Evolutionary conservation across 306 rosid species (phyloP), one percentile per base, ranked within the genome.

Genomic region (Corylus americana): DNA sequence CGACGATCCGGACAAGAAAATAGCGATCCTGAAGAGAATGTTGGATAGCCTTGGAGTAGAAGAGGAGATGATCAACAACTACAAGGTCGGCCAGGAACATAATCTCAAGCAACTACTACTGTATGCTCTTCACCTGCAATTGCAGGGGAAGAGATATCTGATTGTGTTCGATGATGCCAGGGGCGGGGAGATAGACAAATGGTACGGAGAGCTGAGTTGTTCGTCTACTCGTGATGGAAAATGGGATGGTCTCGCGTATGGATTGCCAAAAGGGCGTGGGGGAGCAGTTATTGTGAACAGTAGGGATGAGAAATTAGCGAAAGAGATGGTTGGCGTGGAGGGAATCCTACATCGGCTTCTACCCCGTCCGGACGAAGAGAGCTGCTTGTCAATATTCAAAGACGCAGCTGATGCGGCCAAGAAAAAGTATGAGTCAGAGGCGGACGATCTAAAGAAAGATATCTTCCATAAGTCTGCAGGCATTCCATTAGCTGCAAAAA

Each of bases 241-340:
- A 17, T 75, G 76, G 72, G 76, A 51, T 8, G n/a, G 55, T 17
- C 66, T 81, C 0, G 80, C 25, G 5, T 9, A 22, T 18, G 77
- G 80, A 18, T 29, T 81, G 18, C 84, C 80, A 12, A 81, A 81
- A 76, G 80, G 67, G 35, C 11, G 4, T 50, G 84, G 80, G 39
- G 84, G 84, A 37, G 72, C 42, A 25, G 77, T 81, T n/a, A 76
- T 81, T 10, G 84, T 81, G 7, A 81, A 67, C 1, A 76, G 80
- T 20, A 76, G 77, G 80, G 48, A 75, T 8, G 80, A 81, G 64
- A n/a, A 59, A 17, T 3, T 66, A 50, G 53, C 68, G 12, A 59
- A 50, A 16, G 5, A 0, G 39, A 81, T 81, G 80, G 67, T 61
- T 50, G 84, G 80, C 44, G 44, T 4, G 44, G 44, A 70, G 49